Evolutionary conservation across 495 filamentous ascomycete species (phyloP), one percentile per base, ranked within the genome.

Genomic region (Elaphomyces granulatus): DNA sequence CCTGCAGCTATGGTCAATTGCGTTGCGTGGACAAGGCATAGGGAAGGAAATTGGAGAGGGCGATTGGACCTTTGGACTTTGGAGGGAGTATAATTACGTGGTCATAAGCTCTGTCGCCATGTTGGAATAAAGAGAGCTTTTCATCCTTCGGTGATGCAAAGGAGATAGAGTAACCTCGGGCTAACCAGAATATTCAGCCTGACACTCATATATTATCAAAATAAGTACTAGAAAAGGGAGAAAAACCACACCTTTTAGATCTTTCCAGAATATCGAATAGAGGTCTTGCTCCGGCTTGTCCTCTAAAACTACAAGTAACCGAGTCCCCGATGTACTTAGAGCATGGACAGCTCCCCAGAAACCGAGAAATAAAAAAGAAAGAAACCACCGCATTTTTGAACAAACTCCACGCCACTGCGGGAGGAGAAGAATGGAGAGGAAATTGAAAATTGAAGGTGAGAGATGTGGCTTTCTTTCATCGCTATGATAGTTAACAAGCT

Each of bases 111-210:
- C 77, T 77, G 61, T 88, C 86, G 56, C 90, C 92, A 45, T 83
- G 77, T 52, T 75, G 63, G 68, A 96, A 94, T 45, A 98, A 68
- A 34, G 78, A 71, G 49, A 98, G 69, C 46, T 71, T 66, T 31
- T 90, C 77, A 59, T 72, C 80, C 64, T 94, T 95, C 38, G 88
- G 87, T 1, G 85, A 83, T 62, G 87, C 77, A 58, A 85, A 83
- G 18, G 72, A 63, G 39, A 92, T 46, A 44, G 81, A 66, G 60
- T 83, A 96, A 42, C 88, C 90, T 49, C 90, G 77, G 43, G 53
- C 90, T 96, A 50, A 44, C 37, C 17, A 32, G 32, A 47, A 9
- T 32, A 41, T 58, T 43, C 52, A 38, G 2, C 34, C 20, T n/a
- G n/a, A n/a, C n/a, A n/a, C n/a, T n/a, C n/a, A n/a, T n/a, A n/a